Percentiles rank a stretch among this genome's conserved stretches.
phyloP scores from a whole-genome alignment of 352 stramenopile species.

The Hyaloperonospora brassicae region DNA sequence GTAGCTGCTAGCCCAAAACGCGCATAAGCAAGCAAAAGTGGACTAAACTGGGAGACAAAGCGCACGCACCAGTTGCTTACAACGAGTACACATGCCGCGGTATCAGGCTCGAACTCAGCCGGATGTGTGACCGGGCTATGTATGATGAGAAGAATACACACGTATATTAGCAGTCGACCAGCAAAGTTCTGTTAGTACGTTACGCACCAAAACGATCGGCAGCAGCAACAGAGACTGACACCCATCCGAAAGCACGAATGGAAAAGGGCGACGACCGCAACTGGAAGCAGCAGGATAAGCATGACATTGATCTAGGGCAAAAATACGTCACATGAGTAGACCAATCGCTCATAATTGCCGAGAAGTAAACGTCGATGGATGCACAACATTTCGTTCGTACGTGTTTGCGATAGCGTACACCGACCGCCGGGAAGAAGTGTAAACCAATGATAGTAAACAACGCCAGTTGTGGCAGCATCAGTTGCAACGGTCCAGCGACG shows the following conservation, averaged over 20 bases:
- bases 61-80: slow-evolving; percentile 22
- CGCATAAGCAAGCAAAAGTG: not conserved
- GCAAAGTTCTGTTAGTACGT: no score
- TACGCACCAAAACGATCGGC: slow-evolving; percentile 20
- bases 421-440: slow-evolving; percentile 4
- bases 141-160: no score
- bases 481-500: not conserved
- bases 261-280: slow-evolving; percentile 5
- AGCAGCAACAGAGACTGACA: slow-evolving; percentile 23
- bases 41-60: not conserved
- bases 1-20: slow-evolving; percentile 13
- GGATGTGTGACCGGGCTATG: slow-evolving; percentile 13
- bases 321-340: not conserved
- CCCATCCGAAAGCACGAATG: slow-evolving; percentile 21
- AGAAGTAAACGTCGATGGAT: not conserved
- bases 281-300: slow-evolving; percentile 1
- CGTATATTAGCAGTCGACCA: no score
- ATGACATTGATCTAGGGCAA: slow-evolving; percentile 4
- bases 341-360: not conserved
- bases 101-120: not conserved
- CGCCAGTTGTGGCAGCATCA: slow-evolving; percentile 7
- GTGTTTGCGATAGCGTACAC: slow-evolving; percentile 5
- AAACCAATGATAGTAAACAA: slow-evolving; percentile 7
- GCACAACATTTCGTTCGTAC: not conserved
- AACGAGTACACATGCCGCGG: slow-evolving; percentile 10